Evolutionary conservation across 192 early-diverging fungal genomes (phyloP), one percentile per base, ranked within the genome.

Genomic region (Phlyctochytrium bullatum): DNA sequence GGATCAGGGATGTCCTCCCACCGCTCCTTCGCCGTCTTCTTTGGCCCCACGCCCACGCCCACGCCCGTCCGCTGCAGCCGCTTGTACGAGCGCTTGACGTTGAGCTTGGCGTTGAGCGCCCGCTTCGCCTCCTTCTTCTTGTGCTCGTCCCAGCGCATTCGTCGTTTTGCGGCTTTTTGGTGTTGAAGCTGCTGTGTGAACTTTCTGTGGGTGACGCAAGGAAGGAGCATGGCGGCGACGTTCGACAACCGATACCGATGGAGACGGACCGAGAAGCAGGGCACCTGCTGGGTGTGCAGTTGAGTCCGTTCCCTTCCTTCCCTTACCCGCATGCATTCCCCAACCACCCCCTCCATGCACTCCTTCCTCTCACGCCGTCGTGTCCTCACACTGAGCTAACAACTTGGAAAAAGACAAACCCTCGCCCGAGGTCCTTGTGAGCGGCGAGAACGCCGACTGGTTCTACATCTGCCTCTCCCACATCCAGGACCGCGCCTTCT

Each of bases 391-490:
- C 40, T 14, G 12, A 14, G 40, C 10, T n/a, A n/a, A 50, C n/a
- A n/a, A n/a, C 40, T 50, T n/a, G n/a, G n/a, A 14, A 14, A 57
- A 20, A 57, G 54, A 10, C 20, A 61, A 62, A 23, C 59, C 61
- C 20, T 34, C 28, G 24, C 17, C 67, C 32, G 36, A 33, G 30
- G 52, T 69, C 23, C 50, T 69, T 28, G 60, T 62, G 0, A 12
- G 28, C 25, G 67, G 67, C 16, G 67, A 61, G 3, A 62, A 69
- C 67, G 50, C 51, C 23, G 67, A 69, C 53, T 69, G 67, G 67
- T 69, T 69, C 60, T 69, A 62, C 50, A 17, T 51, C 36, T 69
- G 67, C 59, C 59, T 36, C 23, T 52, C 59, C 23, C 67, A 69
- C 67, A 62, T 69, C 24, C 6, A n/a, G 14, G 67, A 69, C 32